Evolutionary conservation across 2,329 filamentous ascomycete genomes (phyloP).

Genomic region (Xenosphaeropsis pyriputrescens): DNA sequence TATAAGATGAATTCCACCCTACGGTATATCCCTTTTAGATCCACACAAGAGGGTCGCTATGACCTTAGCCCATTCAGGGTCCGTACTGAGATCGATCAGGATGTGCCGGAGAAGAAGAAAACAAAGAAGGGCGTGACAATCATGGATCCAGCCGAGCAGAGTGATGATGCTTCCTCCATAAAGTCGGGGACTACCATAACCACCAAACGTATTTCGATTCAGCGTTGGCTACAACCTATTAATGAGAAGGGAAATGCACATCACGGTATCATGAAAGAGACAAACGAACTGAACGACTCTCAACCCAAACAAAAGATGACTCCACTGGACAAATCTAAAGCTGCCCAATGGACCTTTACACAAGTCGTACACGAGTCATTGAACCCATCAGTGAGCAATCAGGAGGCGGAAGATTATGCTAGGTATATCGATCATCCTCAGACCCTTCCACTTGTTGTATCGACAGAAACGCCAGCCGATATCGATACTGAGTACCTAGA

Average conservation of each 20-base stretch:
- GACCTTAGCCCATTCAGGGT: conserved; percentile 83
- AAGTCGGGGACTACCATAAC: conserved; percentile 23
- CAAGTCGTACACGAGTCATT: conserved; percentile 77
- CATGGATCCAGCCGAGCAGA: conserved; percentile 39
- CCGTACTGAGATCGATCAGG: conserved; percentile 47
- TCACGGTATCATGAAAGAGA: conserved; percentile 44
- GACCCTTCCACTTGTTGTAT: conserved; percentile 70
- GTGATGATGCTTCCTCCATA: conserved; percentile 27
- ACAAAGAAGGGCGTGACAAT: conserved; percentile 56
- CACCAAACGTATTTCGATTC: conserved; percentile 36
- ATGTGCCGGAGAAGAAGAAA: conserved; percentile 45
- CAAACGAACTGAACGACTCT: conserved; percentile 10
- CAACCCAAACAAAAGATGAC: conserved; percentile 35
- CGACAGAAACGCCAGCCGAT: conserved; percentile 46
- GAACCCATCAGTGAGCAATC: conserved; percentile 63
- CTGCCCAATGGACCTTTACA: conserved; percentile 77
- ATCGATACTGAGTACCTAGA: conserved; percentile 60
- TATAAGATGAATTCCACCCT: conserved; percentile 86
- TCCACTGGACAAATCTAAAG: conserved; percentile 60
- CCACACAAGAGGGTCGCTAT: conserved; percentile 57
- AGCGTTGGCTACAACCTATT: conserved; percentile 42
- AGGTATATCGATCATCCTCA: conserved; percentile 83
- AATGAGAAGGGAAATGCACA: conserved; percentile 19
- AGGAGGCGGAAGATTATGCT: conserved; percentile 75
- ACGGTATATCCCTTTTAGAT: conserved; percentile 65